Evolutionary conservation across 2,329 filamentous ascomycete species (phyloP), one percentile per base, ranked within the genome.

Genomic region (Blastomyces emzantsi): DNA sequence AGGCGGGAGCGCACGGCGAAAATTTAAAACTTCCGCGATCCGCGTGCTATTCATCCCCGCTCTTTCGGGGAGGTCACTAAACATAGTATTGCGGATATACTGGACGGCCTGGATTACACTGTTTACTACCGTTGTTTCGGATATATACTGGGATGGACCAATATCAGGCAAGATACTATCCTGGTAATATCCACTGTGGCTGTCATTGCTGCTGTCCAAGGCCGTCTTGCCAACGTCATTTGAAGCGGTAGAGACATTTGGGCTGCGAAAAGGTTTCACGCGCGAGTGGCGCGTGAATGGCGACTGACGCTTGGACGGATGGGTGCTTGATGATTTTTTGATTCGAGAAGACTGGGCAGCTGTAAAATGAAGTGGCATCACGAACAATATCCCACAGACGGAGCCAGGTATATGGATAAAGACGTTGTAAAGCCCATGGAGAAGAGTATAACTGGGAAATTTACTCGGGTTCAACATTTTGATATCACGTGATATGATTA

Each of bases 21-120:
- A 80, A 61, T 85, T 85, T 60, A 87, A 73, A 1, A 86, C 79
- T 65, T 85, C 80, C 4, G 84, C 80, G 56, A 86, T 86, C 11
- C 82, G 79, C 9, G 80, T 82, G 64, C 83, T 85, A 69, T 83
- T 85, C 84, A 88, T 86, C 3, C 85, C 85, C 0, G 83, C 78
- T 11, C 79, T 77, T 25, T 81, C 78, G 0, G 85, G 85, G 22
- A 87, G 74, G 13, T 80, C 75, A 60, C 80, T 80, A 68, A 87
- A 87, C 76, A 84, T 84, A 39, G 74, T 76, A 17, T 73, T 73
- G 28, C 77, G 79, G 43, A 85, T 80, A 70, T 85, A 78, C 60
- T 78, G 72, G 45, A 87, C 80, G 15, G 82, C 82, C 67, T 83
- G 79, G 8, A 79, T 74, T 4, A 85, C 80, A 72, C 80, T 78